Conservation (phyloP, 768 basidiomycete genomes). For the Mycena filopes region DNA sequence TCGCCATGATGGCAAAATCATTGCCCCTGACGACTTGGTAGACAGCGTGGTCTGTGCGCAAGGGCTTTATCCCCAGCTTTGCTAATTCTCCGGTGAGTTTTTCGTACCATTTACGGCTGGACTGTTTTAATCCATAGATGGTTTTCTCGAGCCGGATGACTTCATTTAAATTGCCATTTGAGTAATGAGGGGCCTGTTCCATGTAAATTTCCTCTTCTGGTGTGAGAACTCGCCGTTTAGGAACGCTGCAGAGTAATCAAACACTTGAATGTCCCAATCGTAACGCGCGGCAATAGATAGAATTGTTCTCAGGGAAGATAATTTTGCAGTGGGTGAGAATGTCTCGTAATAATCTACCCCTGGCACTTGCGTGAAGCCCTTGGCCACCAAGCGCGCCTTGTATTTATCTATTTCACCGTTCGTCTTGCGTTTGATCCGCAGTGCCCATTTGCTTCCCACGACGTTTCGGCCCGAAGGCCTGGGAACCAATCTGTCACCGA, state of each 20-base stretch:
- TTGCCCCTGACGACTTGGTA: not conserved
- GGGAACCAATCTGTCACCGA: constrained; percentile 32
- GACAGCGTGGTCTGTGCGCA: constrained; percentile 13
- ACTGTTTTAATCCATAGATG: constrained; percentile 45
- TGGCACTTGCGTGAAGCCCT: constrained; percentile 12
- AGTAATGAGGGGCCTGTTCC: constrained; percentile 35
- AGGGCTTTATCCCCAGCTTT: not conserved
- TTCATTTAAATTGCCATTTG: constrained; percentile 15
- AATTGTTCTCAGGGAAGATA: constrained; percentile 19
- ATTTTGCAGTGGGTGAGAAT: constrained; percentile 20
- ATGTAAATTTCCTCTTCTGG: constrained; percentile 35
- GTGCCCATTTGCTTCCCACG: constrained; percentile 39
- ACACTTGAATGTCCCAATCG: constrained; percentile 33
- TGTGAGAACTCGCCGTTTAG: constrained; percentile 30
- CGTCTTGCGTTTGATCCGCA: constrained; percentile 45
- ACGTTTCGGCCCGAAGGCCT: constrained; percentile 32
- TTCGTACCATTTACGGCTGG: constrained; percentile 12
- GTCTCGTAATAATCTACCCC: constrained; percentile 43
- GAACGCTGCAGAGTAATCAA: constrained; percentile 29
- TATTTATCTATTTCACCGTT: constrained; percentile 42
- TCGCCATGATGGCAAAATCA: constrained; percentile 12
- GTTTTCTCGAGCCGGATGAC: constrained; percentile 31
- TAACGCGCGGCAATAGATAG: constrained; percentile 14
- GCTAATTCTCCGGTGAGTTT: constrained; percentile 4
- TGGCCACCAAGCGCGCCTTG: constrained; percentile 38